Evolutionary conservation across 139 green algal species (phyloP).

Genomic region (Volvox reticuliferus): DNA sequence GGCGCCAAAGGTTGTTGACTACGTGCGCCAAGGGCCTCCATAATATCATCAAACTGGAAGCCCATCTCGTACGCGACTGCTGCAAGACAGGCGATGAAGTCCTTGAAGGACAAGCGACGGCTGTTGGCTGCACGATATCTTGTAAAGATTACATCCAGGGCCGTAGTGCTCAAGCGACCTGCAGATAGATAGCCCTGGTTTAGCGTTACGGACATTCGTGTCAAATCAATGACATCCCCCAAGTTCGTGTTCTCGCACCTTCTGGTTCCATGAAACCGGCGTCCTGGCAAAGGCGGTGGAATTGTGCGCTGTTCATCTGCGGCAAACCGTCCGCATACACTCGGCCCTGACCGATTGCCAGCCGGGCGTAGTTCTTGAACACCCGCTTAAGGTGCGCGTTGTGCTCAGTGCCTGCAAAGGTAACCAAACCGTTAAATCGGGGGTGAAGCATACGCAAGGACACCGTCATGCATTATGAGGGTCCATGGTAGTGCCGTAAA

Average conservation of each 20-base stretch:
- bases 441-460: too few species aligned
- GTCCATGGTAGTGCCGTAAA: too few species aligned
- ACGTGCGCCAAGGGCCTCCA: conserved; percentile 49
- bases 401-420: conserved; percentile 52
- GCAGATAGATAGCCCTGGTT: not conserved
- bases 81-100: conserved; percentile 56
- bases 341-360: conserved; percentile 60
- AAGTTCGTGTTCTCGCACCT: conserved; percentile 34
- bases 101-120: conserved; percentile 61
- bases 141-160: conserved; percentile 68
- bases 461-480: too few species aligned
- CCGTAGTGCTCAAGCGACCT: conserved; percentile 64
- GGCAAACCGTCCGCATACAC: conserved; percentile 59
- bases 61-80: conserved; percentile 65
- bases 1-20: conserved; percentile 37
- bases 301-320: conserved; percentile 71
- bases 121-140: conserved; percentile 56
- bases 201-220: too few species aligned
- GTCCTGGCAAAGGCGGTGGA: conserved; percentile 67
- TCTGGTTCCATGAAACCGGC: conserved; percentile 71
- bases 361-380: conserved; percentile 71
- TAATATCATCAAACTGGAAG: conserved; percentile 63
- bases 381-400: conserved; percentile 61
- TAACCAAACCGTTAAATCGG: too few species aligned
- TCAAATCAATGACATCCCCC: too few species aligned